Percentiles rank a stretch among this genome's conserved stretches.
Conservation (phyloP, 805 yeast genomes). For the Wickerhamomyces mucosus region DNA sequence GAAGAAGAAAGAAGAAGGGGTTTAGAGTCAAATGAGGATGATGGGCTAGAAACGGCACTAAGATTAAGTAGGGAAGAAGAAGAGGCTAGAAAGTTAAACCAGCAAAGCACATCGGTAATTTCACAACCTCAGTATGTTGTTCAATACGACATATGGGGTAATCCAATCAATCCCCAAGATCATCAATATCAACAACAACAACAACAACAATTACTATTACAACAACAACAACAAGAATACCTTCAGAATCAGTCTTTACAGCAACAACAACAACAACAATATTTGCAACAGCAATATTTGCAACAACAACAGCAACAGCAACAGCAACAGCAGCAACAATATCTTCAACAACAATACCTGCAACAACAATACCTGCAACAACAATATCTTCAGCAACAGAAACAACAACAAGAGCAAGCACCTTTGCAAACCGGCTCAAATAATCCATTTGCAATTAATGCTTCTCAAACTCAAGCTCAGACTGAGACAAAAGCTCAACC, state of each 20-base stretch:
- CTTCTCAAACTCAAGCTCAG: background rate
- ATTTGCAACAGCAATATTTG: constrained; percentile 27
- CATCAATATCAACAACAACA: constrained; percentile 10
- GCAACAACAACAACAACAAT: constrained; percentile 23
- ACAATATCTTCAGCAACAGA: constrained; percentile 6
- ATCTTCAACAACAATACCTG: constrained; percentile 26
- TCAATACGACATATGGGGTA: constrained; percentile 22
- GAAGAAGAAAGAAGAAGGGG: constrained; percentile 64
- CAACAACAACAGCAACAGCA: constrained; percentile 26
- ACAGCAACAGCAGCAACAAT: constrained; percentile 20
- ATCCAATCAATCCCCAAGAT: constrained; percentile 17
- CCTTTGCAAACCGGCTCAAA: constrained; percentile 66
- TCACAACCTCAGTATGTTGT: constrained; percentile 21
- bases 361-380: constrained; percentile 31
- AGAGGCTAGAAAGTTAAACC: constrained; percentile 45
- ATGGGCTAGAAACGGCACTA: constrained; percentile 58
- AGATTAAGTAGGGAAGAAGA: constrained; percentile 71
- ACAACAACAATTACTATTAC: constrained; percentile 12
- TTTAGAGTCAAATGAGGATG: constrained; percentile 27
- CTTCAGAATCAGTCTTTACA: constrained; percentile 35
- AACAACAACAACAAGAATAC: constrained; percentile 17
- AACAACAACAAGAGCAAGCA: constrained; percentile 17
- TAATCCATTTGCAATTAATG: constrained; percentile 60
- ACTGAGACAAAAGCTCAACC: constrained; percentile 5
- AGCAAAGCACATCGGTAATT: constrained; percentile 32